Conservation (phyloP, 2,329 filamentous ascomycete genomes). For the Aspergillus spinulosporus region DNA sequence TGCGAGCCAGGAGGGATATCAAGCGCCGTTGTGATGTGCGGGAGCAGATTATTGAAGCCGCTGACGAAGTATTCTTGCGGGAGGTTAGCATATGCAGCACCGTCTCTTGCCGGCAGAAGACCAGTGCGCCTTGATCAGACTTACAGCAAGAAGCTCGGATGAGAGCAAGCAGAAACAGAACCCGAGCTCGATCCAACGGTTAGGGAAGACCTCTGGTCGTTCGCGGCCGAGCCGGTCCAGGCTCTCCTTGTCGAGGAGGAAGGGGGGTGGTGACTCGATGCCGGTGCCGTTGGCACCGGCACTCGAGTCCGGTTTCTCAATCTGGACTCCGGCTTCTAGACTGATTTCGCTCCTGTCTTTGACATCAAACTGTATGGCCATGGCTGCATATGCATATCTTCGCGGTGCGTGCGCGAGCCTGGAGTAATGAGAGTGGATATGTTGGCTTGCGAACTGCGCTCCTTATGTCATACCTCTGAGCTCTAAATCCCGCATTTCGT, state of each 20-base stretch:
- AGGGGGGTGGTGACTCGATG: background rate
- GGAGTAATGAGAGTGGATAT: background rate
- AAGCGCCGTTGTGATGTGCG: constrained; percentile 4
- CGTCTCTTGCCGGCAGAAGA: too few relatives aligned
- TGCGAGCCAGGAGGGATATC: constrained; percentile 10
- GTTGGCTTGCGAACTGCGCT: too few relatives aligned
- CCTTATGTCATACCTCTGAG: too few relatives aligned
- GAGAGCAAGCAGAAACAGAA: constrained; percentile 1
- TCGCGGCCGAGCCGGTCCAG: constrained; percentile 1
- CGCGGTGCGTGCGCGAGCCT: background rate
- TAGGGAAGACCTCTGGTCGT: constrained; percentile 3
- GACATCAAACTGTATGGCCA: background rate
- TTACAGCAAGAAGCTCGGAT: constrained; percentile 2
- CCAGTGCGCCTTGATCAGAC: background rate
- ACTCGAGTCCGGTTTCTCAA: background rate
- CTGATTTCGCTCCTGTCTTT: background rate
- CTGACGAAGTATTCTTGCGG: constrained; percentile 5
- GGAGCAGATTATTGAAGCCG: constrained; percentile 15
- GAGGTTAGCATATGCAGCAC: background rate
- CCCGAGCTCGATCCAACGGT: constrained; percentile 1
- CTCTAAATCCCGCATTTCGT: background rate
- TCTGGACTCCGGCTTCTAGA: background rate
- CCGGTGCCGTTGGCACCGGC: background rate
- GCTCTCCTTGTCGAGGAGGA: background rate
- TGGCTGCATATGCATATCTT: background rate